Base-by-base conservation (phyloP, 257 asterid species). In the Nicotiana benthamiana region DNA sequence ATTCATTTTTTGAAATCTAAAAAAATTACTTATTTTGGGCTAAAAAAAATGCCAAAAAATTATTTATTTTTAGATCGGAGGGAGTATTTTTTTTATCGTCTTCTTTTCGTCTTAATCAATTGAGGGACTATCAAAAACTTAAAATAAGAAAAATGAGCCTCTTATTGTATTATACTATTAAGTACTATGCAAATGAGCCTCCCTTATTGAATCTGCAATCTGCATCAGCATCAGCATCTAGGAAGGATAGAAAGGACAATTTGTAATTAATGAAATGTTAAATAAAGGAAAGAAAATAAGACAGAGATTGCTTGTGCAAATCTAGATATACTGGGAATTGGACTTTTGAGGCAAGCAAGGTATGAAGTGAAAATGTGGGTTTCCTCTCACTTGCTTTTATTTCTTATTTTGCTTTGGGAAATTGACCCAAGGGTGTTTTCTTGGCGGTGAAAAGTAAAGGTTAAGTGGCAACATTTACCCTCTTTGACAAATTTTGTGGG, bases 291-390 rank as follows among this genome's bases (percentile, higher is more conserved):
- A n/a, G 48, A 36, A 40, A 51, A 10, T 27, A 43, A 82, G 68
- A 82, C 75, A 83, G 80, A 82, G 70, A 54, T 66, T 89, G 87
- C 79, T 85, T 87, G 87, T 75, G 84, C 84, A 85, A 83, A 88
- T 86, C 80, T 88, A 82, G 90, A 84, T 80, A 82, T 80, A 81
- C 68, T 85, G 84, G 83, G 78, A 75, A 77, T 18, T 4, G 54
- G 18, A 28, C 68, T 80, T 79, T 84, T 52, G 62, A 62, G 57
- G 75, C 75, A 65, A 74, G 52, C 16, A 79, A 13, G 75, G 61
- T 65, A 66, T 79, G 60, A 75, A 54, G 59, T 61, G 80, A 59
- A 46, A 52, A 68, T 9, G 51, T 54, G 48, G 75, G 24, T 26
- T 60, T 81, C 64, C 62, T n/a, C 13, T 28, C 22, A 15, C 46